Percentiles rank a stretch among this genome's conserved stretches.
Evolutionary conservation across 805 yeast species (phyloP).

Genomic region (Ogataea angusta): DNA sequence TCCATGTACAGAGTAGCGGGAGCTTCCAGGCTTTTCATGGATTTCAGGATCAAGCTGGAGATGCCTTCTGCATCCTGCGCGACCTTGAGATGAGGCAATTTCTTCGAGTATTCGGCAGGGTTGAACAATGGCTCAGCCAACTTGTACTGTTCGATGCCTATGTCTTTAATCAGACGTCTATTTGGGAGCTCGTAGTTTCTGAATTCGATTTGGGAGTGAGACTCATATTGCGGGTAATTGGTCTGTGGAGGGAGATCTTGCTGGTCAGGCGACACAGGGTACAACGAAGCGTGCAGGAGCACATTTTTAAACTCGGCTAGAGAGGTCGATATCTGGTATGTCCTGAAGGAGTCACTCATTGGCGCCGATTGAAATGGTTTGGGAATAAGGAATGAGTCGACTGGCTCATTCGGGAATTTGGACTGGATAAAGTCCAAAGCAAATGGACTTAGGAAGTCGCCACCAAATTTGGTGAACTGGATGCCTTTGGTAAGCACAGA

Average conservation of each 20-base stretch:
- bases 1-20: conserved; percentile 38
- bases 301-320: conserved; percentile 47
- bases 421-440: conserved; percentile 45
- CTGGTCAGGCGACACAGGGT: conserved; percentile 29
- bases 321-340: conserved; percentile 38
- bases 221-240: conserved; percentile 33
- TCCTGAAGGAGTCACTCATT: conserved; percentile 37
- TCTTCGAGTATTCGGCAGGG: conserved; percentile 47
- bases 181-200: conserved; percentile 60
- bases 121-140: conserved; percentile 69
- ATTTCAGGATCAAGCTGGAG: conserved; percentile 41
- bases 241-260: conserved; percentile 30
- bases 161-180: conserved; percentile 41
- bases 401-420: conserved; percentile 31
- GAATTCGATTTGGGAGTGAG: conserved; percentile 35
- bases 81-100: conserved; percentile 40
- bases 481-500: conserved; percentile 63
- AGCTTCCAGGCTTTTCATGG: conserved; percentile 45
- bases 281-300: conserved; percentile 25
- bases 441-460: conserved; percentile 75
- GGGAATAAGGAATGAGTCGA: conserved; percentile 31
- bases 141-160: conserved; percentile 51
- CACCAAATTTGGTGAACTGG: conserved; percentile 71
- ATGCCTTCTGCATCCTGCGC: conserved; percentile 52
- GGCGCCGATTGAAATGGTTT: conserved; percentile 29